phyloP scores from a whole-genome alignment of 2,329 filamentous ascomycete species.

The Hymenoscyphus scutula region DNA sequence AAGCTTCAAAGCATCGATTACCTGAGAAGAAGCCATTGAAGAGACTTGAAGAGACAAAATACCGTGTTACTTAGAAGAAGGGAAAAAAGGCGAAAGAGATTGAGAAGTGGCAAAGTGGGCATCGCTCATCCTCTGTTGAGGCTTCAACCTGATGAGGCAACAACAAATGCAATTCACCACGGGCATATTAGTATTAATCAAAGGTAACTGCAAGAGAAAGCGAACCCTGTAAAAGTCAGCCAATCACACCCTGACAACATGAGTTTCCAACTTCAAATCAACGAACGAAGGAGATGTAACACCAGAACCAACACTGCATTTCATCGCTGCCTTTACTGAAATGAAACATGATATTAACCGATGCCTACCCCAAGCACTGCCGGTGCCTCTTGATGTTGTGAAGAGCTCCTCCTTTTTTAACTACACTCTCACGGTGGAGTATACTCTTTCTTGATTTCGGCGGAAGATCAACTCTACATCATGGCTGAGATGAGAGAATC shows the following conservation, averaged over 20 bases:
- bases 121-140: neutral
- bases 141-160: neutral
- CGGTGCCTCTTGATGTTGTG: too few species aligned
- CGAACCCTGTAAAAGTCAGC: too few species aligned
- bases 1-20: neutral
- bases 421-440: neutral
- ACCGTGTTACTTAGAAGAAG: neutral
- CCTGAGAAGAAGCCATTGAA: neutral
- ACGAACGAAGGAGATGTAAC: neutral
- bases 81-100: neutral
- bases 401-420: neutral
- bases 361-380: too few species aligned
- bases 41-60: neutral
- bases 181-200: too few species aligned
- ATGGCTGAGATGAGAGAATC: neutral
- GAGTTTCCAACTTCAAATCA: neutral
- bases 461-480: neutral
- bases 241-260: too few species aligned
- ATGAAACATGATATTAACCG: too few species aligned
- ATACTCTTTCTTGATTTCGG: neutral
- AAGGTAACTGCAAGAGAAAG: too few species aligned
- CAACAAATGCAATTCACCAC: too few species aligned
- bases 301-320: neutral
- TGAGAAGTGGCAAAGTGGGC: neutral
- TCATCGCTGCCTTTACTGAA: neutral